Conservation (phyloP, 345 rosid genomes). For the Eucalyptus cloeziana region DNA sequence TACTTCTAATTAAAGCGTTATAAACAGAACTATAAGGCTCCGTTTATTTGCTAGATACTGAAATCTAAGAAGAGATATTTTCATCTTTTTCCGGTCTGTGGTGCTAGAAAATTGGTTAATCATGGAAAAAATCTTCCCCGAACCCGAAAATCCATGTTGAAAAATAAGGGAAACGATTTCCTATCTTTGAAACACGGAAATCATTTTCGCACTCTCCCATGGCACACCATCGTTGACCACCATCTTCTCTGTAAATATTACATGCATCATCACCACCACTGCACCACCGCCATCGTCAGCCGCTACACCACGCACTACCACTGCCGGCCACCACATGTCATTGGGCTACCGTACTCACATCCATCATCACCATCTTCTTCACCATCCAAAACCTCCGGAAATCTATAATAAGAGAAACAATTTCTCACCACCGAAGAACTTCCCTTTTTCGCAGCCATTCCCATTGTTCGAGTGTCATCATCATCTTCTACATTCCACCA, state of each 20-base stretch:
- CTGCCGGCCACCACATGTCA: not conserved
- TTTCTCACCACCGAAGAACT: not conserved
- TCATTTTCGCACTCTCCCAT: not conserved
- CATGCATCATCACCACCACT: not conserved
- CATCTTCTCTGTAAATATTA: not conserved
- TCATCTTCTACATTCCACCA: not conserved
- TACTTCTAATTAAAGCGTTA: not conserved
- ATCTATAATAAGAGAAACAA: no score
- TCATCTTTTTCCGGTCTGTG: not conserved
- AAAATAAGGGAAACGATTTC: no score
- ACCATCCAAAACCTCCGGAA: no score
- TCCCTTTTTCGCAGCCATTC: not conserved
- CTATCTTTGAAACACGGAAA: no score
- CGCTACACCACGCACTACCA: not conserved
- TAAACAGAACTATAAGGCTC: no score
- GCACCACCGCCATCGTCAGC: not conserved
- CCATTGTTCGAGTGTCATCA: not conserved
- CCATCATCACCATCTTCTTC: not conserved
- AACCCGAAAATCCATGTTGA: not conserved
- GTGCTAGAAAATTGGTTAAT: not conserved
- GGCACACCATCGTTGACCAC: not conserved
- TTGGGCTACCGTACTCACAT: not conserved
- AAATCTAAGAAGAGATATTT: not conserved
- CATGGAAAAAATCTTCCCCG: not conserved
- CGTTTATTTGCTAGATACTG: no score